Evolutionary conservation across 306 rosid genomes (phyloP), one percentile per base, ranked within the genome.

Genomic region (Dryas alaskensis): DNA sequence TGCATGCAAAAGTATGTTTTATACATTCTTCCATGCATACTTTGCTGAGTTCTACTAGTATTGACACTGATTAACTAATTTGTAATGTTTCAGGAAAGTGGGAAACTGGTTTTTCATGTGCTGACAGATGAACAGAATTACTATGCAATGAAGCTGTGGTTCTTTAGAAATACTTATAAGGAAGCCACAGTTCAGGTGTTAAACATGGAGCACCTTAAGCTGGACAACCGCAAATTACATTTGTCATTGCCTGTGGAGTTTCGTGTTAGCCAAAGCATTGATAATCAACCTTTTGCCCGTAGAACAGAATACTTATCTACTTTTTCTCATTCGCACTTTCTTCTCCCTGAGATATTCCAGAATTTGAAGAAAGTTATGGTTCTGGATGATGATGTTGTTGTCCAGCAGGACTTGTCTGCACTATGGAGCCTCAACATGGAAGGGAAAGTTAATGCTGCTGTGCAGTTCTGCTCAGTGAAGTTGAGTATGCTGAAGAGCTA

Each of bases 71-170:
- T 81, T 81, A 72, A 22, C 81, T 70, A 51, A 82, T 73, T 69
- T 73, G 27, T 53, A 9, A 77, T 81, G 69, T 87, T 88, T 72
- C 92, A 94, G 98, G 96, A 81, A 77, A 89, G 92, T 72, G 60
- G 49, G 70, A 88, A 83, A 78, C 90, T 76, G 86, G 97, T 89
- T 88, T 94, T 94, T 85, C 97, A 94, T 73, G 97, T 94, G 77
- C 73, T 94, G 88, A 91, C 98, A 19, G 88, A 91, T 83, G 86
- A 86, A 72, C 81, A 91, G 89, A 94, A 94, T 84, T 94, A 83
- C 81, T 94, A 81, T 74, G 97, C 96, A 66, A 88, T 91, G 95
- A 89, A 91, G 80, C 85, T 87, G 53, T 94, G 98, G 98, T 94
- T 94, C 76, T 76, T 76, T 76, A 94, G 90, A 81, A 88, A 88